Conservation (phyloP, 805 yeast species). For the Blastobotrys peoriensis region DNA sequence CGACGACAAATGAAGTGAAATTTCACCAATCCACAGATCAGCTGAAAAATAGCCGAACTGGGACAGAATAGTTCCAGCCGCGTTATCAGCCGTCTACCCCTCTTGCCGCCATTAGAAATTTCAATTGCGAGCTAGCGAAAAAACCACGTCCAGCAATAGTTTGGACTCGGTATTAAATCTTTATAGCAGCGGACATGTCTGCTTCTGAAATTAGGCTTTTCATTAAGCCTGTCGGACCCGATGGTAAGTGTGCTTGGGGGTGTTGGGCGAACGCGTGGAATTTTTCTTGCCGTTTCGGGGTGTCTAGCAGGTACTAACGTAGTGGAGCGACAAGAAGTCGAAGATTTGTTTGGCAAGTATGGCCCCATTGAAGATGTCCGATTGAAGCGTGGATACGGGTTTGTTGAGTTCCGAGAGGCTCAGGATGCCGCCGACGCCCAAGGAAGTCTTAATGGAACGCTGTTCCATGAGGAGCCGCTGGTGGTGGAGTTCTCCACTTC, state of each 20-base stretch:
- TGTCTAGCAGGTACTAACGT: not conserved
- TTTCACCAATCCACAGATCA: too few species aligned
- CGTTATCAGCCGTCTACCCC: too few species aligned
- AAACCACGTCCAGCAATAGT: not conserved
- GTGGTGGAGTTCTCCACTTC: conserved; percentile 31
- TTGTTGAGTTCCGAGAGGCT: conserved; percentile 26
- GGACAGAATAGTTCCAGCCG: too few species aligned
- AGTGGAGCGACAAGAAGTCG: conserved; percentile 31
- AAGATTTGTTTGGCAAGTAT: conserved; percentile 40
- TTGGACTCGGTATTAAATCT: too few species aligned
- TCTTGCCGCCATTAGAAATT: too few species aligned
- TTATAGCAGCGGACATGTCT: not conserved
- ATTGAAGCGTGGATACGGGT: conserved; percentile 40
- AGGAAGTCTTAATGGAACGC: conserved; percentile 26
- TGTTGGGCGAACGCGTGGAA: too few species aligned
- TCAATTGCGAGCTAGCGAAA: too few species aligned
- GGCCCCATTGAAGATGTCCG: conserved; percentile 54
- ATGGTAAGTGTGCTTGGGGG: too few species aligned
- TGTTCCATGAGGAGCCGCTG: conserved; percentile 31
- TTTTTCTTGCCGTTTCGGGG: too few species aligned
- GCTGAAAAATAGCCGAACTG: too few species aligned
- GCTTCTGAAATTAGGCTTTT: not conserved
- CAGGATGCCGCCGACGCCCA: conserved; percentile 28
- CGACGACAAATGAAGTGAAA: too few species aligned
- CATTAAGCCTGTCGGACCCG: not conserved